These are phyloP conservation scores for Wickerhamomyces canadensis DNA, from an alignment of 805 yeast genomes.

Conservation along the genomic window DNA sequence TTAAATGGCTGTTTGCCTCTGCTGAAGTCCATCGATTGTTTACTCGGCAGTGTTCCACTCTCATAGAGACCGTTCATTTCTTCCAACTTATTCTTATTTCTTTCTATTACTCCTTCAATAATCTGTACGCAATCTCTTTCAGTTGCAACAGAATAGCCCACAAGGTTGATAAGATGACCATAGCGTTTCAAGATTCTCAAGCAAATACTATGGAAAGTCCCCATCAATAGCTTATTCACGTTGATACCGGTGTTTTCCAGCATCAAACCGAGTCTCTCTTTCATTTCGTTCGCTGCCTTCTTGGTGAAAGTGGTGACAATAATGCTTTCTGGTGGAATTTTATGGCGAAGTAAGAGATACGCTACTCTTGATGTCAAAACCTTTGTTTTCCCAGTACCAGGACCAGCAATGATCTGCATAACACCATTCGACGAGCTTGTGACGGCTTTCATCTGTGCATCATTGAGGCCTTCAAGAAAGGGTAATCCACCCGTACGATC, in stretches of 20 bases:
- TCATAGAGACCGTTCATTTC: conserved; percentile 1
- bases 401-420: conserved; percentile 56
- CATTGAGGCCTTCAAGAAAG: conserved; percentile 27
- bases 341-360: conserved; percentile 46
- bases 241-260: conserved; percentile 29
- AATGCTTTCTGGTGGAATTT: conserved; percentile 54
- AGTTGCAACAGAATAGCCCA: conserved; percentile 51
- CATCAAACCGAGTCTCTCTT: conserved; percentile 44
- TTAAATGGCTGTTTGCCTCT: conserved; percentile 26
- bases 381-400: conserved; percentile 77
- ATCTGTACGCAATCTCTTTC: conserved; percentile 53
- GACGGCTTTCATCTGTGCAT: conserved; percentile 40
- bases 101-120: conserved; percentile 34
- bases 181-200: conserved; percentile 48
- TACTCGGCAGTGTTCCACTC: neutral
- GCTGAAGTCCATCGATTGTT: conserved; percentile 8
- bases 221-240: conserved; percentile 51
- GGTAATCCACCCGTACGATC: too few species aligned
- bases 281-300: conserved; percentile 86
- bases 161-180: conserved; percentile 45
- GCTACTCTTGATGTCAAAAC: conserved; percentile 80
- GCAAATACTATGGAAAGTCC: conserved; percentile 89
- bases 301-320: conserved; percentile 91
- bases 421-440: conserved; percentile 33
- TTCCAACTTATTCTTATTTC: conserved; percentile 3